Evolutionary conservation across 2,329 filamentous ascomycete species (phyloP).

Genomic region (Cladophialophora carrionii): DNA sequence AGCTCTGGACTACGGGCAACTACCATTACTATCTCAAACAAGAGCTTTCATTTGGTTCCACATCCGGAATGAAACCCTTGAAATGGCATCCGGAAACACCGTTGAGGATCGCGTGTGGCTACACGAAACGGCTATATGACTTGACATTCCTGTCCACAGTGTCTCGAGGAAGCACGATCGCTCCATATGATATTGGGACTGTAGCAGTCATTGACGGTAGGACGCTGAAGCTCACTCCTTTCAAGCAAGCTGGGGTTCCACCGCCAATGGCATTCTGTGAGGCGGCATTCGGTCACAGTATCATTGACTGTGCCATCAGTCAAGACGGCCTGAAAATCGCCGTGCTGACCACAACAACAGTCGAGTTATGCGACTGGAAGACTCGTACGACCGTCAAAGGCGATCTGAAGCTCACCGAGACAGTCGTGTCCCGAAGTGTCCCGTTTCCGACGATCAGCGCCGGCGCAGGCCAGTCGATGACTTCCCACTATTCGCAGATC

Average conservation of each 20-base stretch:
- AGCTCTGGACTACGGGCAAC: conserved; percentile 96
- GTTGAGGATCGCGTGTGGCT: conserved; percentile 66
- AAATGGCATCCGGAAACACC: conserved; percentile 86
- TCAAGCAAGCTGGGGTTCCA: conserved; percentile 81
- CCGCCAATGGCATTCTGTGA: conserved; percentile 91
- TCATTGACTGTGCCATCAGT: conserved; percentile 75
- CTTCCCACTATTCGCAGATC: conserved; percentile 47
- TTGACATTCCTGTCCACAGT: conserved; percentile 27
- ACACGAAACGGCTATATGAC: conserved; percentile 36
- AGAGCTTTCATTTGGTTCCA: conserved; percentile 59
- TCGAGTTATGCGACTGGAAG: conserved; percentile 73
- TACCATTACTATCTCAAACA: conserved; percentile 99
- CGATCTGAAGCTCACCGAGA: conserved; percentile 55
- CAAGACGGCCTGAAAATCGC: conserved; percentile 67
- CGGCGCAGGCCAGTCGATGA: not conserved
- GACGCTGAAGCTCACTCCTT: conserved; percentile 79
- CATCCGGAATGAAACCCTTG: conserved; percentile 41
- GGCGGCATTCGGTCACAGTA: conserved; percentile 63
- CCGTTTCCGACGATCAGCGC: conserved; percentile 10
- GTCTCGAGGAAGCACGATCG: conserved; percentile 67
- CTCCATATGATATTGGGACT: conserved; percentile 76
- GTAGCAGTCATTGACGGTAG: conserved; percentile 84
- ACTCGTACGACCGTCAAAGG: conserved; percentile 50
- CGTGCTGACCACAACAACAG: conserved; percentile 67
- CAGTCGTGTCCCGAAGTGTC: conserved; percentile 42